phyloP scores from a whole-genome alignment of 495 filamentous ascomycete genomes.

The Chaetomium tenue region DNA sequence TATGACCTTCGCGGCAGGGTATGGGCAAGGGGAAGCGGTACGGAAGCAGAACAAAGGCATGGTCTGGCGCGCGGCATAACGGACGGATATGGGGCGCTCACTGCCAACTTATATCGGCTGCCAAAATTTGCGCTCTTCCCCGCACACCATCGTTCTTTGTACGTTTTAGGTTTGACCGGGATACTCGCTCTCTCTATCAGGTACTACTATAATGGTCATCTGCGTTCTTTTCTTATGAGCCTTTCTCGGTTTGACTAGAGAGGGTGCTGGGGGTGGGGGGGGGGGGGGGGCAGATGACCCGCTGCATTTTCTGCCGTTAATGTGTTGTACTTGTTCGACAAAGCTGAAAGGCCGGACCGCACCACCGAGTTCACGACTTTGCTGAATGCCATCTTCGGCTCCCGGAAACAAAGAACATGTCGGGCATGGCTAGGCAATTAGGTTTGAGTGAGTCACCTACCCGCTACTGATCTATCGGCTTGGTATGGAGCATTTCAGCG shows the following conservation, averaged over 20 bases:
- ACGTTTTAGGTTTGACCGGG: neutral
- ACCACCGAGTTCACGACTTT: no score
- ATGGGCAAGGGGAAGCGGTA: neutral
- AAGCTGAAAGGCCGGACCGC: no score
- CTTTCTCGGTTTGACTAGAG: no score
- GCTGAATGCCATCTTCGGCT: no score
- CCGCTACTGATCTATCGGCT: no score
- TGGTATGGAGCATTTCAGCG: no score
- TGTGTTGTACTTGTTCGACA: no score
- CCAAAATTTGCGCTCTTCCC: neutral
- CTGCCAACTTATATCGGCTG: neutral
- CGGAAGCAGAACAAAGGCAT: neutral
- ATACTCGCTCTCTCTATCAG: neutral
- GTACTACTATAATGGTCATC: conserved; percentile 4
- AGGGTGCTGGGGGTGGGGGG: neutral
- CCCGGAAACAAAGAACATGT: no score
- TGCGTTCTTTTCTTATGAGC: neutral
- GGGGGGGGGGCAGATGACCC: no score
- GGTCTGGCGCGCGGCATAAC: neutral
- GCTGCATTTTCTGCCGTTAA: no score
- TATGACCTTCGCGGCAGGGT: neutral
- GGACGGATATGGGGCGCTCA: neutral
- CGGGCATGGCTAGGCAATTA: no score
- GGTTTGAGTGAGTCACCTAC: no score
- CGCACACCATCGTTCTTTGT: neutral